phyloP scores from a whole-genome alignment of 257 asterid genomes.

The Capsicum rhomboideum region DNA sequence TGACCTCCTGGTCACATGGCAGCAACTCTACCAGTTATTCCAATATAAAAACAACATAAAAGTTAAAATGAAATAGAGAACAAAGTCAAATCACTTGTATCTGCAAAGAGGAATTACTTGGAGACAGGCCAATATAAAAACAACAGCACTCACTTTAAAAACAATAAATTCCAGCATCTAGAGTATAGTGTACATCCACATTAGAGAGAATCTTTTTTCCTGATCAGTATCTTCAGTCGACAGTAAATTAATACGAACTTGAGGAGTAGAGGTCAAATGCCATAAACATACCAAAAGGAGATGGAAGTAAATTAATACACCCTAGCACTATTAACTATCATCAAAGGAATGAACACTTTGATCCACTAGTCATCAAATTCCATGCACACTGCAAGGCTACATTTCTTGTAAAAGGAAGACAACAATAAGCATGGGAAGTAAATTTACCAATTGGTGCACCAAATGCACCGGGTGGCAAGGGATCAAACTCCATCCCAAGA shows the following conservation, averaged over 20 bases:
- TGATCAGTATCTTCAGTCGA: not conserved
- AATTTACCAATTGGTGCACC: constrained; percentile 75
- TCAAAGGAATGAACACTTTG: not conserved
- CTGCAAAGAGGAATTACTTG: not conserved
- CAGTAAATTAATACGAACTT: not conserved
- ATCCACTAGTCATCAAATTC: constrained; percentile 8
- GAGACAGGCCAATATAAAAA: not conserved
- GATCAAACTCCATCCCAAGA: constrained; percentile 94
- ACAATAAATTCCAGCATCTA: not conserved
- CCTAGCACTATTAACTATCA: not conserved
- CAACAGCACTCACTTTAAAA: not conserved
- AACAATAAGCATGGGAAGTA: constrained; percentile 1
- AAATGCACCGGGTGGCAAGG: constrained; percentile 90
- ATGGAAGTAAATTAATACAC: not conserved
- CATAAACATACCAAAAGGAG: not conserved
- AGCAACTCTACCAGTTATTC: no score
- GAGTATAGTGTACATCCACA: not conserved
- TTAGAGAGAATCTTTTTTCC: not conserved
- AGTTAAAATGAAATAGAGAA: not conserved
- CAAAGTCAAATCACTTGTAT: no score
- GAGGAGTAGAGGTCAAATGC: not conserved
- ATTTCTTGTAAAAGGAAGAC: not conserved
- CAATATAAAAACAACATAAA: no score
- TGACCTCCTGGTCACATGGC: no score
- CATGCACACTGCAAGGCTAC: not conserved